These are phyloP conservation scores for Berkeleyomyces rouxiae DNA, from an alignment of 2,329 filamentous ascomycete genomes.

Conservation along the genomic window DNA sequence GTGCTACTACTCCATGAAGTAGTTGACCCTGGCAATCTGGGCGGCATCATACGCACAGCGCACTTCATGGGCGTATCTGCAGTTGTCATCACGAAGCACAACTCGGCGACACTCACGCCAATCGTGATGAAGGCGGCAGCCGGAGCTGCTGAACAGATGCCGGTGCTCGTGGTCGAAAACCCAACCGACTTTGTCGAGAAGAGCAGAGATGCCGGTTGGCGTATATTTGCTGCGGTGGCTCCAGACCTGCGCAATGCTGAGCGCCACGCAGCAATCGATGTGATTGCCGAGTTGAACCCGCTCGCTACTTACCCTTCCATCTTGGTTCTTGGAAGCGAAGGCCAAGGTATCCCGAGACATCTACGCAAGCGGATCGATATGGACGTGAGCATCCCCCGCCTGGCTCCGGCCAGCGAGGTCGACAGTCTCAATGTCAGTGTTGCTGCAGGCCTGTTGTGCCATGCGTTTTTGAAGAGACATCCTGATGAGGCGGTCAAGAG, in stretches of 20 bases:
- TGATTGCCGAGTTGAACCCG: slow-evolving; percentile 28
- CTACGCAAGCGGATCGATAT: slow-evolving; percentile 50
- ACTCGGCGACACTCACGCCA: slow-evolving; percentile 57
- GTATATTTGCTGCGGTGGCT: slow-evolving; percentile 59
- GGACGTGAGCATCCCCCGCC: slow-evolving; percentile 47
- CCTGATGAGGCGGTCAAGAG: not conserved
- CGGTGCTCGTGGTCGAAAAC: slow-evolving; percentile 52
- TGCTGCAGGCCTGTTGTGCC: slow-evolving; percentile 60
- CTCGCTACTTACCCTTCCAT: slow-evolving; percentile 50
- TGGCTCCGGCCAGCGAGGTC: slow-evolving; percentile 38
- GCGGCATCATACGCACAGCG: slow-evolving; percentile 73
- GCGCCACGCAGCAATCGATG: slow-evolving; percentile 18
- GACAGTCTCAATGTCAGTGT: slow-evolving; percentile 93
- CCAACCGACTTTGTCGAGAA: slow-evolving; percentile 51
- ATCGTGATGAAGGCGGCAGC: slow-evolving; percentile 75
- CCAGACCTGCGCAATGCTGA: slow-evolving; percentile 17
- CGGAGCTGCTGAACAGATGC: slow-evolving; percentile 68
- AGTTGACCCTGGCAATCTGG: slow-evolving; percentile 76
- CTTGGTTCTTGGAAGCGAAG: slow-evolving; percentile 71
- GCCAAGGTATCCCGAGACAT: slow-evolving; percentile 49
- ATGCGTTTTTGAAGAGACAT: slow-evolving; percentile 33
- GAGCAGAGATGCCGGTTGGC: slow-evolving; percentile 61
- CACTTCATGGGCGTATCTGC: slow-evolving; percentile 83
- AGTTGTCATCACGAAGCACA: slow-evolving; percentile 57
- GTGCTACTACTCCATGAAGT: slow-evolving; percentile 61